Conservation (phyloP, 1,139 yeast genomes). For the Debaryomycetaceae sp. region DNA sequence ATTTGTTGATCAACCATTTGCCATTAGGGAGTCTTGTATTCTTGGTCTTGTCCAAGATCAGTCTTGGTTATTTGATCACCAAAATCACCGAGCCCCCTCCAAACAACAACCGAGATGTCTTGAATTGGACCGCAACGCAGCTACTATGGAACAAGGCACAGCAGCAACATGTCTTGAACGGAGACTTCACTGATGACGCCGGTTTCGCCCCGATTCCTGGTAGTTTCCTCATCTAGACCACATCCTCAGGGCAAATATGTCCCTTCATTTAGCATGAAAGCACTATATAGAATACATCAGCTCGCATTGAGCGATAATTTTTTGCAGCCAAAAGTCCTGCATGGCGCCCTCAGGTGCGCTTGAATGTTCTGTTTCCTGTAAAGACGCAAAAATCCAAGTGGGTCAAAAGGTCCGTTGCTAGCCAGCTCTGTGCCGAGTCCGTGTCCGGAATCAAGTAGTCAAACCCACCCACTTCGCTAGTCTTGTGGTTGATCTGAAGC, state of each 20-base stretch:
- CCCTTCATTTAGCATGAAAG: not conserved
- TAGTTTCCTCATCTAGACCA: slow-evolving; percentile 4
- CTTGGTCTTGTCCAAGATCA: slow-evolving; percentile 55
- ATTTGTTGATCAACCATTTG: slow-evolving; percentile 31
- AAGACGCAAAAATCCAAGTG: slow-evolving; percentile 27
- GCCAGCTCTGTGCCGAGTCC: slow-evolving; percentile 11
- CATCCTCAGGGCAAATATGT: not conserved
- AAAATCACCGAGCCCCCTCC: slow-evolving; percentile 55
- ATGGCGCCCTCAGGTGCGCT: slow-evolving; percentile 12
- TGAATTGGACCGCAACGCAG: slow-evolving; percentile 30
- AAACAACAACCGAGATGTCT: slow-evolving; percentile 15
- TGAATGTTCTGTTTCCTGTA: slow-evolving; percentile 27
- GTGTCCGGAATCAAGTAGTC: slow-evolving; percentile 22
- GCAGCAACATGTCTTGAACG: slow-evolving; percentile 6
- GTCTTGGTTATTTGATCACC: slow-evolving; percentile 51
- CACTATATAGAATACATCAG: not conserved
- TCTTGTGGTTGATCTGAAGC: slow-evolving; percentile 27
- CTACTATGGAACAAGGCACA: slow-evolving; percentile 23
- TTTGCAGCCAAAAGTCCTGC: no score
- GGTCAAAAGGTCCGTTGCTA: slow-evolving; percentile 15
- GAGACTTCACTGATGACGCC: slow-evolving; percentile 8
- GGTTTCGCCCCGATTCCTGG: slow-evolving; percentile 7
- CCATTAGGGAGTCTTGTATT: slow-evolving; percentile 46
- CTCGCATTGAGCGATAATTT: not conserved
- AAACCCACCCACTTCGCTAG: slow-evolving; percentile 31